These are phyloP conservation scores for Wickerhamomyces chaumierensis DNA, from an alignment of 805 yeast species.

Conservation along the genomic window DNA sequence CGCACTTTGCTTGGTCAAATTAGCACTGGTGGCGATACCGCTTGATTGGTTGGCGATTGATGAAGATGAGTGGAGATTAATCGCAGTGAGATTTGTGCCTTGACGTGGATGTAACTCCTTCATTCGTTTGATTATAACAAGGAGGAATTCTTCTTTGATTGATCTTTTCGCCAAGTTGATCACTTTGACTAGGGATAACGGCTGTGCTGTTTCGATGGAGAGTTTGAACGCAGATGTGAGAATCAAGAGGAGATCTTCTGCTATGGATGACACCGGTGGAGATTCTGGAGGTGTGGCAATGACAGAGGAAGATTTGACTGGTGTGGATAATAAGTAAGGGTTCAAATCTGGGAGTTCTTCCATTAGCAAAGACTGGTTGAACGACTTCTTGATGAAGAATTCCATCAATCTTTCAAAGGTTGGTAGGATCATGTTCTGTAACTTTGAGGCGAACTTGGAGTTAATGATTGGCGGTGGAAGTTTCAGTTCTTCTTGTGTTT, in stretches of 20 bases:
- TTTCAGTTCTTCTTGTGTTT: constrained; percentile 15
- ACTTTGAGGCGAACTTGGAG: constrained; percentile 46
- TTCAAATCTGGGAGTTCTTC: constrained; percentile 65
- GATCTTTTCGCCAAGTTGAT: constrained; percentile 45
- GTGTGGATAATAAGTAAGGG: constrained; percentile 19
- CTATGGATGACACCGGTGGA: constrained; percentile 67
- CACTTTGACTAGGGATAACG: constrained; percentile 39
- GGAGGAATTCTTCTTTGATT: constrained; percentile 52
- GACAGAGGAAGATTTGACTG: too few species aligned
- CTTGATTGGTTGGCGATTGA: constrained; percentile 9
- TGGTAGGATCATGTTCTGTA: constrained; percentile 40
- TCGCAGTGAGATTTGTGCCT: constrained; percentile 11
- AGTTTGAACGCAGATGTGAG: constrained; percentile 57
- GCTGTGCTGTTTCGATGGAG: constrained; percentile 62
- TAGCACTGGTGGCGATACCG: constrained; percentile 6
- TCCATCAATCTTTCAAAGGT: constrained; percentile 53
- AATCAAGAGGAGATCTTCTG: constrained; percentile 75
- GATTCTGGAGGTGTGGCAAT: constrained; percentile 38
- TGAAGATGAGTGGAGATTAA: too few species aligned
- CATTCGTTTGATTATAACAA: constrained; percentile 39
- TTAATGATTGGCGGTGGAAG: constrained; percentile 42
- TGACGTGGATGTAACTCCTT: constrained; percentile 31
- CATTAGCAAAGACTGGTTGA: constrained; percentile 68
- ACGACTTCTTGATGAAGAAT: constrained; percentile 64
- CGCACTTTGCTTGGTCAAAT: constrained; percentile 6